Conservation (phyloP, 176 grass and related monocot genomes). For the Carex scoparia region DNA sequence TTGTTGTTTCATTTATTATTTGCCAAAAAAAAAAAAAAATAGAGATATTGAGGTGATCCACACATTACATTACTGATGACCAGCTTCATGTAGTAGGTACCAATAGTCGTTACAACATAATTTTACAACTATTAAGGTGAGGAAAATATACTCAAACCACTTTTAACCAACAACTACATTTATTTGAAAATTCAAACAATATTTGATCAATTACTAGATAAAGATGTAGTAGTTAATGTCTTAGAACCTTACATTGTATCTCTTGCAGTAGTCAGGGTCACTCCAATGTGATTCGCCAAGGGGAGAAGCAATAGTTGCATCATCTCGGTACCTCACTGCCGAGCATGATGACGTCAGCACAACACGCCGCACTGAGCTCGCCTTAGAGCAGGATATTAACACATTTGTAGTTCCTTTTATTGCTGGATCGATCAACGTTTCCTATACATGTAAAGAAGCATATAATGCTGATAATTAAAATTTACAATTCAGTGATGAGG, state of each 20-base stretch:
- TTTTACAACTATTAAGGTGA: background rate
- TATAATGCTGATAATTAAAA: background rate
- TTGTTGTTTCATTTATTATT: background rate
- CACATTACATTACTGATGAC: background rate
- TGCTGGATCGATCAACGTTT: conserved; percentile 50
- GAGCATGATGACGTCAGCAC: conserved; percentile 88
- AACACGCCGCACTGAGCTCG: conserved; percentile 32
- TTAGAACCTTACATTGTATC: conserved; percentile 34
- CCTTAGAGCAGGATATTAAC: conserved; percentile 54
- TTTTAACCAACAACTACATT: background rate
- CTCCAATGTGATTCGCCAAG: conserved; percentile 79
- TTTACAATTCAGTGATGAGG: background rate
- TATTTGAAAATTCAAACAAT: background rate
- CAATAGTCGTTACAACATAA: background rate
- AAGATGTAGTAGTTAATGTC: background rate
- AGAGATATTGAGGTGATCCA: background rate
- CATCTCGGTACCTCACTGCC: conserved; percentile 55
- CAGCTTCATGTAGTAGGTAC: background rate
- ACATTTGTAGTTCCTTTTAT: conserved; percentile 70
- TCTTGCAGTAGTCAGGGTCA: conserved; percentile 64
- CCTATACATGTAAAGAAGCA: conserved; percentile 24
- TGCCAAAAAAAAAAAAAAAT: background rate
- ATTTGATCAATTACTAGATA: background rate
- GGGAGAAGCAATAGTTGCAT: conserved; percentile 29
- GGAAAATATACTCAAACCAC: no score